Conservation (phyloP, 176 grass and related monocot species). For the Carex pumila region DNA sequence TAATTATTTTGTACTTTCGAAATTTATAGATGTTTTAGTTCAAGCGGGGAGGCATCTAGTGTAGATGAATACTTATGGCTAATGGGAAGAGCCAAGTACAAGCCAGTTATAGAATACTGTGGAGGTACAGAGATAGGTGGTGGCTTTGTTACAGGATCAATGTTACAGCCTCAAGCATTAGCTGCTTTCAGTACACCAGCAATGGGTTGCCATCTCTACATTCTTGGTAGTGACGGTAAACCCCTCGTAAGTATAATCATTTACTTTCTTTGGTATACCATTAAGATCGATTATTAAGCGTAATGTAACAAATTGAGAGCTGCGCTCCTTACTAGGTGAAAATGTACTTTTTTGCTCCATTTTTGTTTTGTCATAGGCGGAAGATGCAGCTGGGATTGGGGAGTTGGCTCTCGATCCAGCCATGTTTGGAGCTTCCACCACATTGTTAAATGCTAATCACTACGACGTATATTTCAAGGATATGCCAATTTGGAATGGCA, state of each 20-base stretch:
- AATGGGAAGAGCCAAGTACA: constrained; percentile 95
- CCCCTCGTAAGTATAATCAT: constrained; percentile 55
- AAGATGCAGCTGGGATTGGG: constrained; percentile 53
- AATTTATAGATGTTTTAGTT: constrained; percentile 84
- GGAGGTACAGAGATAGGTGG: constrained; percentile 95
- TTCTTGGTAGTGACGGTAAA: constrained; percentile 53
- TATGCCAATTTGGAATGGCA: constrained; percentile 74
- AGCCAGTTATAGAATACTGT: constrained; percentile 91
- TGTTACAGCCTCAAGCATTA: constrained; percentile 80
- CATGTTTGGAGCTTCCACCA: constrained; percentile 78
- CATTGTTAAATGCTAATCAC: constrained; percentile 83
- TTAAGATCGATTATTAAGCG: not conserved
- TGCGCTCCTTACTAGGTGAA: not conserved
- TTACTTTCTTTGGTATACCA: constrained; percentile 2
- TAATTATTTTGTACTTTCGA: constrained; percentile 14
- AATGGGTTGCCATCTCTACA: constrained; percentile 81
- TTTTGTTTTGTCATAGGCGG: constrained; percentile 34
- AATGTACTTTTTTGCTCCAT: not conserved
- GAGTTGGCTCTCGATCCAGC: constrained; percentile 84
- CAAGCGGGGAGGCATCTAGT: constrained; percentile 88
- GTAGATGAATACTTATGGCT: constrained; percentile 98
- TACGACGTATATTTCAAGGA: constrained; percentile 77
- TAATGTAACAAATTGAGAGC: not conserved
- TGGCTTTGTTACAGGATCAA: constrained; percentile 73
- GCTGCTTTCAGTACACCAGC: constrained; percentile 90